Evolutionary conservation across 108 stramenopile genomes (phyloP), one percentile per base, ranked within the genome.

Genomic region (Nitzschia sp.): DNA sequence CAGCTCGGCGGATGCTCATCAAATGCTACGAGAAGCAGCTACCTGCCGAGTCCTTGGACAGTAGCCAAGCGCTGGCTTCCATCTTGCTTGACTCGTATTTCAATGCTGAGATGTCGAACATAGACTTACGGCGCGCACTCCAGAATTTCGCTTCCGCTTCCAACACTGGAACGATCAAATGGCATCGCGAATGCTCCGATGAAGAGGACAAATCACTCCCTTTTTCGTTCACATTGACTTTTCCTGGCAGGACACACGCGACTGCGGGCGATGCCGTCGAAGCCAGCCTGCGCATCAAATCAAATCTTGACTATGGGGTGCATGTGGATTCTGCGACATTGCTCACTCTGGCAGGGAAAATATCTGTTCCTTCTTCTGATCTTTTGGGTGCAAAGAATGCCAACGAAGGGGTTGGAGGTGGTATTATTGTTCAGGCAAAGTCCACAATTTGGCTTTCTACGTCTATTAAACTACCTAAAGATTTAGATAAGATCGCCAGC

Each of bases 221-320:
- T 1, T 83, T 94, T 58, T 83, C 85, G 9, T 94, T 94, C 54
- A 65, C 73, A 26, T 71, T 89, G 9, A 84, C 85, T 5, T 94
- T 90, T 71, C 85, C 86, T 2, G 21, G 56, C 6, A 67, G 63
- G 8, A 89, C 88, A 15, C 86, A 88, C 47, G 92, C 88, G 50
- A 82, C 76, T 11, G 72, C 79, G 33, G 82, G 89, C 15, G 88
- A 91, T 36, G 66, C 53, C 0, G 88, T 89, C 2, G 45, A 67
- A 35, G 88, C 85, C 1, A 79, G 63, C 30, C 64, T 94, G 0
- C 72, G 71, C 30, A 68, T 94, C 71, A 85, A 82, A 60, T 91
- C 92, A 16, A 76, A 83, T 47, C 76, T 94, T 23, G 63, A 77
- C 52, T 80, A 82, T 79, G 77, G 74, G 8, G 80, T 90, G 0